Conservation (phyloP, 169 alveolate species). For the Eimeria acervulina region DNA sequence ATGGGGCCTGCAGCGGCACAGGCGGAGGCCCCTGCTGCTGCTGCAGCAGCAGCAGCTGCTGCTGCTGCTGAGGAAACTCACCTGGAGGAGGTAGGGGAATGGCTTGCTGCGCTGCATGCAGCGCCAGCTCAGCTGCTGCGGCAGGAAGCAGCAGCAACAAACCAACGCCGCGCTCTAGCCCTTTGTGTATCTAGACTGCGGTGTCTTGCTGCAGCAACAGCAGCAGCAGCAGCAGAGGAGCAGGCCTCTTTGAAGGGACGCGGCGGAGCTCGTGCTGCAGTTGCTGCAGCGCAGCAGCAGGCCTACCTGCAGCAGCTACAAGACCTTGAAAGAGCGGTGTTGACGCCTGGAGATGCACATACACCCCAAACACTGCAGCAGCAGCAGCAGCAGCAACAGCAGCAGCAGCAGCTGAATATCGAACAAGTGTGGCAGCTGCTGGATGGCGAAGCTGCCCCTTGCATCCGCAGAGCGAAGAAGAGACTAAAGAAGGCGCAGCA, state of each 20-base stretch:
- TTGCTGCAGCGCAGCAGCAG: conserved; percentile 64
- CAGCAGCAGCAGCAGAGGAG: conserved; percentile 20
- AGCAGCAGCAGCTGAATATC: not conserved
- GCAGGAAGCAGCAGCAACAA: conserved; percentile 58
- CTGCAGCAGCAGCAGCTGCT: conserved; percentile 4
- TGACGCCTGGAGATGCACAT: not conserved
- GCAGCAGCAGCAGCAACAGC: conserved; percentile 48
- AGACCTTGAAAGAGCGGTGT: not conserved
- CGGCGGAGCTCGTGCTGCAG: not conserved
- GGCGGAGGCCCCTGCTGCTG: not conserved
- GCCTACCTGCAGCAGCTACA: conserved; percentile 55
- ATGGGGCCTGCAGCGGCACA: conserved; percentile 5
- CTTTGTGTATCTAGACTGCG: conserved; percentile 55
- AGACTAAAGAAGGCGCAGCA: not conserved
- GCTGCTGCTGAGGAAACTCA: not conserved
- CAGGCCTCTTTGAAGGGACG: not conserved
- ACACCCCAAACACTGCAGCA: not conserved
- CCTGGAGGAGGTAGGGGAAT: conserved; percentile 1
- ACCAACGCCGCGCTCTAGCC: conserved; percentile 21
- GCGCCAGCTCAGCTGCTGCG: conserved; percentile 59
- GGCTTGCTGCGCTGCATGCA: conserved; percentile 47
- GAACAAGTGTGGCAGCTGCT: conserved; percentile 58
- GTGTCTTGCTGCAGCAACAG: conserved; percentile 50
- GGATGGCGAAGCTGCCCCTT: not conserved
- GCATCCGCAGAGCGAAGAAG: conserved; percentile 20